Percentiles rank a stretch among this genome's conserved stretches.
phyloP scores from a whole-genome alignment of 129 eudicot species.

The Saussurea involucrata region DNA sequence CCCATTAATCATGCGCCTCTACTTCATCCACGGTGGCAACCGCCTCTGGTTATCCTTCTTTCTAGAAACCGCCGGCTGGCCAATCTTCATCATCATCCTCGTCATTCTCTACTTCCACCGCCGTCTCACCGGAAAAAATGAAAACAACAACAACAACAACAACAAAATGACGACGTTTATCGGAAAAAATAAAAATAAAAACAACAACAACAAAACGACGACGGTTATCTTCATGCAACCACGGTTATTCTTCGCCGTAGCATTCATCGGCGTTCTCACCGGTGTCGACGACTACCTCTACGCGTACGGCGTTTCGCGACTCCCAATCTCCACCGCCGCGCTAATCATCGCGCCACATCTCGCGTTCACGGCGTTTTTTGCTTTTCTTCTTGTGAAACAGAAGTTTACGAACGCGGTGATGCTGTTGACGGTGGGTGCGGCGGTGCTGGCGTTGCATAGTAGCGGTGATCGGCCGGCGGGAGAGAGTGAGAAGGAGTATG shows the following conservation, averaged over 20 bases:
- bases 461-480: conserved; percentile 47
- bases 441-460: conserved; percentile 46
- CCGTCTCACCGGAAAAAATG: background rate
- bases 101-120: conserved; percentile 33
- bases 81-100: conserved; percentile 26
- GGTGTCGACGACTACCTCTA: conserved; percentile 45
- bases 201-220: too few species aligned
- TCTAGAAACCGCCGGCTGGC: conserved; percentile 44
- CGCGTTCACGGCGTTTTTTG: conserved; percentile 46
- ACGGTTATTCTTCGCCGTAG: conserved; percentile 19
- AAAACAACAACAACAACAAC: background rate
- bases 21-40: conserved; percentile 50
- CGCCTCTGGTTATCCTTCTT: conserved; percentile 42
- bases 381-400: conserved; percentile 45
- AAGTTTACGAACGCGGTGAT: conserved; percentile 61
- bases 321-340: conserved; percentile 41
- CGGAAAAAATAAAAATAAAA: background rate
- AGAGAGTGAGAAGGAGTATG: conserved; percentile 39
- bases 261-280: conserved; percentile 31
- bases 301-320: conserved; percentile 38
- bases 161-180: background rate
- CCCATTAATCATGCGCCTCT: conserved; percentile 36
- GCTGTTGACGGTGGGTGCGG: conserved; percentile 50
- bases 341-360: conserved; percentile 46
- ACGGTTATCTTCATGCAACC: conserved; percentile 29